Evolutionary conservation across 2,329 filamentous ascomycete genomes (phyloP).

Genomic region (Dothideomycetidae sp.): DNA sequence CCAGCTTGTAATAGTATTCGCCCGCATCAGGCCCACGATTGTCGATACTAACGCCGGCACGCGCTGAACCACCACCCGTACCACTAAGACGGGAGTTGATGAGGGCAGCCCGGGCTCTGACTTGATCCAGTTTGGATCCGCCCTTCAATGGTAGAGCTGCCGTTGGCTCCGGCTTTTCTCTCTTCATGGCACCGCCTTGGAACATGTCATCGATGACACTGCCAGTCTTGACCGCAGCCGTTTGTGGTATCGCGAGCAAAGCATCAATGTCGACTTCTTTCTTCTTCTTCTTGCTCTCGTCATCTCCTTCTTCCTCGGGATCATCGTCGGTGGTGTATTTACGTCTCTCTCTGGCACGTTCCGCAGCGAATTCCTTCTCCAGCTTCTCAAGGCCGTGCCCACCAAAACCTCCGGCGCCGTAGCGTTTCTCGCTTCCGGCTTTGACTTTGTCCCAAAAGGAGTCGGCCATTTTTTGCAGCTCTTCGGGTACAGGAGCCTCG

Average conservation of each 20-base stretch:
- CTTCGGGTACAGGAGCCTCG: constrained; percentile 65
- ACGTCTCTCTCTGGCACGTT: constrained; percentile 73
- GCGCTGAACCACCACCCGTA: constrained; percentile 66
- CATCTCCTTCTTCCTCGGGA: constrained; percentile 65
- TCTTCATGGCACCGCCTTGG: constrained; percentile 49
- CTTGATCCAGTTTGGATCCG: constrained; percentile 50
- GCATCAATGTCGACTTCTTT: constrained; percentile 34
- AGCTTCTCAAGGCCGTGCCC: constrained; percentile 87
- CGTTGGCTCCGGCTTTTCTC: constrained; percentile 53
- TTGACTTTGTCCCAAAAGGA: constrained; percentile 83
- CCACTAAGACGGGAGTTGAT: constrained; percentile 76
- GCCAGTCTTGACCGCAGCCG: constrained; percentile 19
- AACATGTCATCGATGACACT: constrained; percentile 45
- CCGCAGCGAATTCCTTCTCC: constrained; percentile 79
- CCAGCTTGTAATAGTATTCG: constrained; percentile 88
- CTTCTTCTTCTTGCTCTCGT: constrained; percentile 37
- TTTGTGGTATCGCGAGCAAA: constrained; percentile 29
- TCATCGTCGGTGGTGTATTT: constrained; percentile 79
- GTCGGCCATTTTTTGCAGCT: constrained; percentile 45
- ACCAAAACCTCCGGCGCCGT: constrained; percentile 67
- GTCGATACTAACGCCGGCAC: constrained; percentile 87
- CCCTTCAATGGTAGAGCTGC: constrained; percentile 40
- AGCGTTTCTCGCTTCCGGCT: constrained; percentile 75
- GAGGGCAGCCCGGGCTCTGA: constrained; percentile 74
- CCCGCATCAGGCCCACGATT: constrained; percentile 97